Conservation (phyloP, 805 yeast genomes). For the Yarrowia sp. region DNA sequence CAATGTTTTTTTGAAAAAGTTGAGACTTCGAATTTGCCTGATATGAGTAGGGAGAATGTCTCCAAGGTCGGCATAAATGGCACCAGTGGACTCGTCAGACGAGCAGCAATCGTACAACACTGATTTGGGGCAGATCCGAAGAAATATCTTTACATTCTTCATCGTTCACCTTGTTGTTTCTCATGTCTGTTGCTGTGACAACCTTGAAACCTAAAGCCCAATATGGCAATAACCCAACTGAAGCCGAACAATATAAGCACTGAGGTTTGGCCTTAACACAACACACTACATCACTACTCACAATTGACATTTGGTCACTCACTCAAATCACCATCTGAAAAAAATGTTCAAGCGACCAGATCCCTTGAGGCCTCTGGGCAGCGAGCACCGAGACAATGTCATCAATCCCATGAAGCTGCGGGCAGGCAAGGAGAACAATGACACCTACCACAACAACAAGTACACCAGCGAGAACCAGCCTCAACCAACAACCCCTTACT, state of each 20-base stretch:
- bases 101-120: neutral
- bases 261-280: neutral
- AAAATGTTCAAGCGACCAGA: conserved; percentile 22
- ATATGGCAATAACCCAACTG: conserved; percentile 22
- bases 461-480: neutral
- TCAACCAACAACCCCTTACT: neutral
- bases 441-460: conserved; percentile 3
- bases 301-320: neutral
- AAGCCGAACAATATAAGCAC: conserved; percentile 19
- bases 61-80: neutral
- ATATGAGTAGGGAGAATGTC: neutral
- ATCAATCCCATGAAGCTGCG: neutral
- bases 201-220: conserved; percentile 5
- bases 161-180: neutral
- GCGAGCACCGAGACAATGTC: conserved; percentile 14
- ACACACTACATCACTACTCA: neutral
- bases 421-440: conserved; percentile 17
- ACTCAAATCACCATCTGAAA: neutral
- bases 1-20: neutral
- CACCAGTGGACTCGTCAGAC: neutral
- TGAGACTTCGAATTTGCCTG: neutral
- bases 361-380: conserved; percentile 7
- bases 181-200: neutral
- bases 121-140: neutral
- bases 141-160: neutral